phyloP scores from a whole-genome alignment of 352 stramenopile species.

The Aphanomyces euteiches region DNA sequence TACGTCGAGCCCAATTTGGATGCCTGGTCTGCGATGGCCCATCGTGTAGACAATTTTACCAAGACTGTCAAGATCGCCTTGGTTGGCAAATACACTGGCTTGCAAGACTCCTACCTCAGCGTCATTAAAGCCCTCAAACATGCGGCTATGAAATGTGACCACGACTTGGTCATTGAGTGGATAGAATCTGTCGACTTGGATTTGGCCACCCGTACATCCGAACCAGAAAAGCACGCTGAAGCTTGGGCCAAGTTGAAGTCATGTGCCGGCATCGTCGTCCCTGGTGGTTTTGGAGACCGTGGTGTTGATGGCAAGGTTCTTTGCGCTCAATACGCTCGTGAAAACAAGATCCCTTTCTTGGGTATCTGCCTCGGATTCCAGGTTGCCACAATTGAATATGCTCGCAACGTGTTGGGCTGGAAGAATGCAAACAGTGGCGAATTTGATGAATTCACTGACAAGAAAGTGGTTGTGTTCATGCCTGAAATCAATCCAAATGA shows the following conservation, averaged over 20 bases:
- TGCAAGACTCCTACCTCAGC: slow-evolving; percentile 98
- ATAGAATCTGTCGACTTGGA: slow-evolving; percentile 97
- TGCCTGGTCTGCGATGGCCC: slow-evolving; percentile 88
- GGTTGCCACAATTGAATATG: slow-evolving; percentile 95
- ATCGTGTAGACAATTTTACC: slow-evolving; percentile 89
- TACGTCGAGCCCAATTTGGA: slow-evolving; percentile 74
- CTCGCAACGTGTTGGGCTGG: slow-evolving; percentile 91
- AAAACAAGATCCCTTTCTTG: slow-evolving; percentile 95
- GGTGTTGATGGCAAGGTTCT: slow-evolving; percentile 98
- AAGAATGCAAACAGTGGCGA: slow-evolving; percentile 94
- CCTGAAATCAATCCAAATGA: slow-evolving; percentile 96
- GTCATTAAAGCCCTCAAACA: slow-evolving; percentile 97
- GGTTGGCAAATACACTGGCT: slow-evolving; percentile 99
- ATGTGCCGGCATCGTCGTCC: slow-evolving; percentile 94
- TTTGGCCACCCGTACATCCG: slow-evolving; percentile 58
- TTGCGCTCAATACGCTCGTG: slow-evolving; percentile 93
- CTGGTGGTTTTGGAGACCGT: slow-evolving; percentile 97
- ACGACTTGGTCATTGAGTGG: slow-evolving; percentile 95
- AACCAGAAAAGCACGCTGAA: slow-evolving; percentile 65
- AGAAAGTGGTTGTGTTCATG: slow-evolving; percentile 99
- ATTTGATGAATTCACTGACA: slow-evolving; percentile 81
- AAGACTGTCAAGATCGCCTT: slow-evolving; percentile 95
- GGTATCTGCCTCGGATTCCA: slow-evolving; percentile 98
- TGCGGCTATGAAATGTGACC: slow-evolving; percentile 92
- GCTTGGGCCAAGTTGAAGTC: slow-evolving; percentile 93